phyloP scores from a whole-genome alignment of 345 rosid genomes.

The Barbarea vulgaris region DNA sequence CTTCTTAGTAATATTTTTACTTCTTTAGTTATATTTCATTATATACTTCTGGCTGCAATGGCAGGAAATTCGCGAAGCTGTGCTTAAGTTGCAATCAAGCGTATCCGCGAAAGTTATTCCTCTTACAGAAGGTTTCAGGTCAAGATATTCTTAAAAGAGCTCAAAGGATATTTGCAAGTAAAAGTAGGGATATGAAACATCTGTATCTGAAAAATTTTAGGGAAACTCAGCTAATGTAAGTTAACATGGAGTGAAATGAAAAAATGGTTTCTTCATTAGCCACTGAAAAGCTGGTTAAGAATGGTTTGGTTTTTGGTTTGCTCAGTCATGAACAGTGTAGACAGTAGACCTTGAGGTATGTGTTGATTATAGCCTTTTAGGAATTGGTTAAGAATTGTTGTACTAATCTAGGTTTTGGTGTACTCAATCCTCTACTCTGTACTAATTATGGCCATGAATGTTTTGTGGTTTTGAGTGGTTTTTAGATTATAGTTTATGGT shows the following conservation, averaged over 20 bases:
- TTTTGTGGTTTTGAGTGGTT: too few relatives aligned
- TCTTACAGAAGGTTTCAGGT: constrained; percentile 89
- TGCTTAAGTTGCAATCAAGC: constrained; percentile 69
- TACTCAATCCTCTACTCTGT: too few relatives aligned
- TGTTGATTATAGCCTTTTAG: too few relatives aligned
- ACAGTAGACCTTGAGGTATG: too few relatives aligned
- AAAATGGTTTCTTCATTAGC: not conserved
- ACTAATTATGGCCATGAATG: too few relatives aligned
- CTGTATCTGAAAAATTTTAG: constrained; percentile 22
- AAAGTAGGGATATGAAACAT: constrained; percentile 15
- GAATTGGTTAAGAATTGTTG: too few relatives aligned
- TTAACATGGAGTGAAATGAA: not conserved
- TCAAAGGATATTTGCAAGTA: not conserved
- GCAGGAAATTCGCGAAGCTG: constrained; percentile 89
- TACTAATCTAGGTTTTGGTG: too few relatives aligned
- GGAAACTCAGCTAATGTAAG: constrained; percentile 6
- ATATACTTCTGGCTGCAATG: constrained; percentile 5
- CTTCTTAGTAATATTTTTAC: not conserved
- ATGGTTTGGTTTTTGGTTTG: too few relatives aligned
- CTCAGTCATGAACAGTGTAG: too few relatives aligned
- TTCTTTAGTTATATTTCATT: not conserved
- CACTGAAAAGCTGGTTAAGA: too few relatives aligned
- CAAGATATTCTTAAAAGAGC: constrained; percentile 47
- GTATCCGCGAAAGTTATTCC: constrained; percentile 89
- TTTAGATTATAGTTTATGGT: too few relatives aligned